phyloP scores from a whole-genome alignment of 441 rosid species.

The Croton setiger region DNA sequence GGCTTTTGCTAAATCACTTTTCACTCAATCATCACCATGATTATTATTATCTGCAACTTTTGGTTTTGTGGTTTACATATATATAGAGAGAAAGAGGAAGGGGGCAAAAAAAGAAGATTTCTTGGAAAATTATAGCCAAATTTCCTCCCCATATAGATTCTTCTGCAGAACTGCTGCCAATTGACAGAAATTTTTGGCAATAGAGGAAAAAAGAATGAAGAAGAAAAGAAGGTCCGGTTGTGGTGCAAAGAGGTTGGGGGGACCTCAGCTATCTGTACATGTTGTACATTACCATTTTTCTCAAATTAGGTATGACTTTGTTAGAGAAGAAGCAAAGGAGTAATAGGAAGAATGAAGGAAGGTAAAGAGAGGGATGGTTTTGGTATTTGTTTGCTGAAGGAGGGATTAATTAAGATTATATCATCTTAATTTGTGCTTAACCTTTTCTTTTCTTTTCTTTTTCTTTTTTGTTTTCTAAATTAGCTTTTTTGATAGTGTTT shows the following conservation, averaged over 20 bases:
- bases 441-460: constrained; percentile 1
- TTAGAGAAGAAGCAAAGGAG: constrained; percentile 7
- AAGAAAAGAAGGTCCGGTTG: constrained; percentile 21
- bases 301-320: constrained; percentile 42
- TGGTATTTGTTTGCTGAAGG: constrained; percentile 29
- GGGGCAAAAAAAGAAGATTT: not conserved
- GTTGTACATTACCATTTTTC: constrained; percentile 48
- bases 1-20: constrained; percentile 22
- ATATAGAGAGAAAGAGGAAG: not conserved
- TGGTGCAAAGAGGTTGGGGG: constrained; percentile 22
- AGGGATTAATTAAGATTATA: constrained; percentile 6
- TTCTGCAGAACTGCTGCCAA: constrained; percentile 12
- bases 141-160: not conserved
- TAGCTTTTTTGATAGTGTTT: constrained; percentile 4
- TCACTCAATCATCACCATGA: constrained; percentile 21
- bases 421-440: constrained; percentile 19
- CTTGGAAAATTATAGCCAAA: constrained; percentile 11
- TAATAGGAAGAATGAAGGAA: not conserved
- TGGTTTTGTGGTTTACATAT: constrained; percentile 4
- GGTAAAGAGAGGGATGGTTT: constrained; percentile 3
- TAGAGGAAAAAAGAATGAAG: constrained; percentile 27
- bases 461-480: not conserved
- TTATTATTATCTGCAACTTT: not conserved
- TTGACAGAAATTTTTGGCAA: constrained; percentile 9
- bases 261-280: constrained; percentile 34